Evolutionary conservation across 768 basidiomycete genomes (phyloP).

Genomic region (Tylopilus felleus): DNA sequence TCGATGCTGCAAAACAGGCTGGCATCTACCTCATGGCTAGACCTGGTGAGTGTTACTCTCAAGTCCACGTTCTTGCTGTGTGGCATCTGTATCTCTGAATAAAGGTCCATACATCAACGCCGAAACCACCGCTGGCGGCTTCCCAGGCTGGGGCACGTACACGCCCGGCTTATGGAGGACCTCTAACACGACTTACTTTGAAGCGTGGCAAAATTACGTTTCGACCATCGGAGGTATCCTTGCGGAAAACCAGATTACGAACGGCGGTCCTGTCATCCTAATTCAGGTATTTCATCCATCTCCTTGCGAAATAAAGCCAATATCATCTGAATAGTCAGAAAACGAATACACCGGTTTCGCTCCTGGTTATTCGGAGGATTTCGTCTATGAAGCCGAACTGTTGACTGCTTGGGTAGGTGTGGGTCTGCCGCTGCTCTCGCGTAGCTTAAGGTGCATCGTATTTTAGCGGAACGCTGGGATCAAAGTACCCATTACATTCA

Average conservation of each 20-base stretch:
- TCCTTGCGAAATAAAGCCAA: slow-evolving; percentile 29
- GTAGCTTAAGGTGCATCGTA: slow-evolving; percentile 3
- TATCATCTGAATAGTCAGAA: slow-evolving; percentile 38
- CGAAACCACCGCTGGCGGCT: slow-evolving; percentile 38
- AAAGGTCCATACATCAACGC: slow-evolving; percentile 30
- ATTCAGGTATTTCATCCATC: slow-evolving; percentile 16
- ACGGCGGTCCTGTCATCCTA: slow-evolving; percentile 55
- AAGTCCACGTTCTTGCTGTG: not conserved
- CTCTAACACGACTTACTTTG: slow-evolving; percentile 43
- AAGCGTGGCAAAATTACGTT: slow-evolving; percentile 57
- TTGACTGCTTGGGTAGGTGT: slow-evolving; percentile 26
- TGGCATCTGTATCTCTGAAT: not conserved
- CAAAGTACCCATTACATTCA: slow-evolving; percentile 45
- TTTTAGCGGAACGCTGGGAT: slow-evolving; percentile 41
- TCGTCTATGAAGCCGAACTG: slow-evolving; percentile 42
- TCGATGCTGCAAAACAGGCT: slow-evolving; percentile 28
- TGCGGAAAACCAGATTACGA: slow-evolving; percentile 53
- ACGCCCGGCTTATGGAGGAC: slow-evolving; percentile 48
- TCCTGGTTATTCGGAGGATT: slow-evolving; percentile 38
- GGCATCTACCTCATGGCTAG: slow-evolving; percentile 28
- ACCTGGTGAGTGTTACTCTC: slow-evolving; percentile 16
- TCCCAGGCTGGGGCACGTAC: slow-evolving; percentile 59
- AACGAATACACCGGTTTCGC: slow-evolving; percentile 46
- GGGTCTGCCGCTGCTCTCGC: not conserved
- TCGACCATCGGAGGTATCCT: slow-evolving; percentile 47